phyloP scores from a whole-genome alignment of 1,284 basidiomycete species.

The Cryptococcus hybrid region DNA sequence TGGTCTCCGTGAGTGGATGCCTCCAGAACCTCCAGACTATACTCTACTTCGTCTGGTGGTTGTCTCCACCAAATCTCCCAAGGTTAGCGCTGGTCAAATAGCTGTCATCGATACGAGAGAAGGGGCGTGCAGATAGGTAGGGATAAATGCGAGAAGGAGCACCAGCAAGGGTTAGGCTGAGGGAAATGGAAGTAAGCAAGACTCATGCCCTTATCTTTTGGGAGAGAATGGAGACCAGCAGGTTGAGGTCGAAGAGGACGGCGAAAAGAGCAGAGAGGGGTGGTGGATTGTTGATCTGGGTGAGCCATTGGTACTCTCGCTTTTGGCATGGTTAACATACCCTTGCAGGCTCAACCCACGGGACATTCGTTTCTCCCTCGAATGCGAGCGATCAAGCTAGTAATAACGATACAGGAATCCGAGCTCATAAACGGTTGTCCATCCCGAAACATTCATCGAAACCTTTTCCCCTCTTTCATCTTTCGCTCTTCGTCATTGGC shows the following conservation, averaged over 20 bases:
- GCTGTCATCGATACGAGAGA: slow-evolving; percentile 45
- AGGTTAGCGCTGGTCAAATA: slow-evolving; percentile 16
- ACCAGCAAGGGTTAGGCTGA: slow-evolving; percentile 35
- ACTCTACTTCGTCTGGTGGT: slow-evolving; percentile 45
- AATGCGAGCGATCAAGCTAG: too few relatives aligned
- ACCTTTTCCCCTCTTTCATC: slow-evolving; percentile 32
- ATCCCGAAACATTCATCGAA: slow-evolving; percentile 34
- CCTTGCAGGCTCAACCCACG: slow-evolving; percentile 43
- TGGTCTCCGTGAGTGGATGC: neutral
- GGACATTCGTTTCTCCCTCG: slow-evolving; percentile 32
- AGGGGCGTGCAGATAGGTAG: slow-evolving; percentile 44
- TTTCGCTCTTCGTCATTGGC: slow-evolving; percentile 33
- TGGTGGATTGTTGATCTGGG: slow-evolving; percentile 48
- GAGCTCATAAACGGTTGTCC: slow-evolving; percentile 22
- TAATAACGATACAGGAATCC: too few relatives aligned
- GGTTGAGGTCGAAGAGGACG: slow-evolving; percentile 5
- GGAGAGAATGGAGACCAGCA: slow-evolving; percentile 12
- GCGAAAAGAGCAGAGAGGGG: slow-evolving; percentile 16
- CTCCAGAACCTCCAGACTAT: slow-evolving; percentile 12
- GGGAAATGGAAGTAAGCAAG: slow-evolving; percentile 50
- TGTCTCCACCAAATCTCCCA: slow-evolving; percentile 20
- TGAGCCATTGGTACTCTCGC: slow-evolving; percentile 8
- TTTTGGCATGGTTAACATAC: too few relatives aligned
- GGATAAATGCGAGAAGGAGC: slow-evolving; percentile 35
- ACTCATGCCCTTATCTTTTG: slow-evolving; percentile 45